Evolutionary conservation across 2,329 filamentous ascomycete genomes (phyloP), one percentile per base, ranked within the genome.

Genomic region (Hypoxylon sp.): DNA sequence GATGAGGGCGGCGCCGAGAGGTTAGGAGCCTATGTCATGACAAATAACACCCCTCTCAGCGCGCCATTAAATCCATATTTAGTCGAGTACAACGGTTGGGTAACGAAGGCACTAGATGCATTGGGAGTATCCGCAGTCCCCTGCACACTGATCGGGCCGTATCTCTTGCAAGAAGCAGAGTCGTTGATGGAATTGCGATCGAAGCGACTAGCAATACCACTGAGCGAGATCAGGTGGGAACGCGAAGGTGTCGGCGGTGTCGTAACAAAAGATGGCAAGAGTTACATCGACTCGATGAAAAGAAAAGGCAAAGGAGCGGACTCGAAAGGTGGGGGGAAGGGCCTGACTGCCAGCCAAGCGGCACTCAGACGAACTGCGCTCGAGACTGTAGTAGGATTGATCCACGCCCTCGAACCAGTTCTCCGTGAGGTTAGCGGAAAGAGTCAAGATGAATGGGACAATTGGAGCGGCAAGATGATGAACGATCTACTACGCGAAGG

Each of bases 371-470:
- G 90, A 74, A 95, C 93, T 10, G 94, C 94, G n/a, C 85, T 97
- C 62, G 82, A 92, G 76, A 94, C 92, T 2, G 89, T 94, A 5
- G 88, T 97, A 58, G 92, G 94, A 77, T 88, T 94, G 85, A 93
- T 97, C 59, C 93, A 96, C 78, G 91, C 91, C 70, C 83, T 98
- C 74, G 94, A 98, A 80, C 93, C 93, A 4, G 82, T 96, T 65
- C 82, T 98, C 73, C 88, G 92, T 74, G 92, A 97, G 75, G 89
- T 90, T 50, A 97, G 92, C 76, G 92, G 91, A 13, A 97, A 97
- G 84, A 93, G 91, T 75, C 89, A 92, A 76, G 94, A 97, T 73
- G 94, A 98, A 81, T 98, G 94, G 94, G 92, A 97, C 78, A 85
- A 89, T 46, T 98, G 94, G 94, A 89, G 92, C 81, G 90, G 91